Evolutionary conservation across 257 asterid genomes (phyloP).

Genomic region (Mentha longifolia): DNA sequence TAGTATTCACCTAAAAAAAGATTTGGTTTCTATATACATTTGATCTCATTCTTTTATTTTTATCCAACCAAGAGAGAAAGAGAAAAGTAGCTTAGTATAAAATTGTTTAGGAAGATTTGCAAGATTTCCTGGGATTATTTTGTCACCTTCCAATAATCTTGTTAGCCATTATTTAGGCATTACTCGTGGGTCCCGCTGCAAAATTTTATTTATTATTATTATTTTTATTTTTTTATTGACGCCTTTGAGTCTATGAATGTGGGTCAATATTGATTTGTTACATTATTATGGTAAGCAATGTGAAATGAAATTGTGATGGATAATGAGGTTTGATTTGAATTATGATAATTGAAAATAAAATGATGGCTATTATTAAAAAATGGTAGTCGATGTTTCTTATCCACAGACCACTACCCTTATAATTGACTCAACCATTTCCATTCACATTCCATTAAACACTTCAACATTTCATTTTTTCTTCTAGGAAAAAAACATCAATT

Average conservation of each 20-base stretch:
- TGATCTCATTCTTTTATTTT: constrained; percentile 3
- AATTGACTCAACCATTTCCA: constrained; percentile 24
- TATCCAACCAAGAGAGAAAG: neutral
- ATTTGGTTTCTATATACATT: neutral
- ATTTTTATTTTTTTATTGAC: too few relatives aligned
- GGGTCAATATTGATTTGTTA: too few relatives aligned
- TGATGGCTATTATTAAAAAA: constrained; percentile 9
- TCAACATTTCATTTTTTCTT: neutral
- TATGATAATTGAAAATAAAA: neutral
- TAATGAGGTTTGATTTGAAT: neutral
- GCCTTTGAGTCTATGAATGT: too few relatives aligned
- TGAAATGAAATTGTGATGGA: neutral
- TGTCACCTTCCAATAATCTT: constrained; percentile 3
- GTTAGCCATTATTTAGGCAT: too few relatives aligned
- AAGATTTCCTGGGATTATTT: constrained; percentile 26
- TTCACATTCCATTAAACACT: constrained; percentile 6
- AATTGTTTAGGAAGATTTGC: constrained; percentile 19
- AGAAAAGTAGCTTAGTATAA: neutral
- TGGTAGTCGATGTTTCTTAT: constrained; percentile 15
- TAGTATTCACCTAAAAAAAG: constrained; percentile 13
- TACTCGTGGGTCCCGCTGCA: too few relatives aligned
- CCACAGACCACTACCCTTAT: neutral
- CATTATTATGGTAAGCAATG: too few relatives aligned
- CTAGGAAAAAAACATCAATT: neutral
- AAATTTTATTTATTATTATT: too few relatives aligned